These are phyloP conservation scores for Starmerella vaccinii DNA, from an alignment of 805 yeast genomes.

Conservation along the genomic window DNA sequence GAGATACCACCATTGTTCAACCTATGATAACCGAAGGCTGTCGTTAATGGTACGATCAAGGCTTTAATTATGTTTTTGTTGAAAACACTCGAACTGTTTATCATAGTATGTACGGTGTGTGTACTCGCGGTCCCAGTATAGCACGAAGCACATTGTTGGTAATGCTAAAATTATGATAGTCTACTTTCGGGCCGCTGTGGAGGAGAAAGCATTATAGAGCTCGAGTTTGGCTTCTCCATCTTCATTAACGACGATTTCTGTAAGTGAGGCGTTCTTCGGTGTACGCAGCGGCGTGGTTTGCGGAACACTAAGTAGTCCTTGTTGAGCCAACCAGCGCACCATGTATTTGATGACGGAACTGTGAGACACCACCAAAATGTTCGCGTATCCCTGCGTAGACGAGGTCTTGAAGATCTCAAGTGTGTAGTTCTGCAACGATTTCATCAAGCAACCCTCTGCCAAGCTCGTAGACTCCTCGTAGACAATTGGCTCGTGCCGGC, in stretches of 20 bases:
- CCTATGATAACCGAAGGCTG: too few relatives aligned
- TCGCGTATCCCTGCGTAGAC: background rate
- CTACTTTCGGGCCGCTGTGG: too few relatives aligned
- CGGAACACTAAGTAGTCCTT: background rate
- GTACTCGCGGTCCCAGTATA: too few relatives aligned
- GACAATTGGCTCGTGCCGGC: background rate
- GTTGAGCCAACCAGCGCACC: constrained; percentile 6
- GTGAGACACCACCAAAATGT: constrained; percentile 10
- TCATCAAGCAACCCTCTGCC: constrained; percentile 7
- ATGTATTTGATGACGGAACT: constrained; percentile 11
- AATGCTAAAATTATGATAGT: too few relatives aligned
- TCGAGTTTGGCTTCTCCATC: background rate
- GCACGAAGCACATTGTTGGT: too few relatives aligned
- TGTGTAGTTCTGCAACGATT: background rate
- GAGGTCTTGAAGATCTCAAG: background rate
- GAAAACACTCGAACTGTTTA: too few relatives aligned
- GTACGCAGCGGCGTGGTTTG: background rate
- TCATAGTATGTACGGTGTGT: too few relatives aligned
- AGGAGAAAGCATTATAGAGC: background rate
- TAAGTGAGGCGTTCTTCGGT: constrained; percentile 4
- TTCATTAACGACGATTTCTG: background rate
- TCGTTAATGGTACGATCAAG: too few relatives aligned
- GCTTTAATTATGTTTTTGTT: too few relatives aligned
- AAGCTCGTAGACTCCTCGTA: constrained; percentile 1
- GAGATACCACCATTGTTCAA: too few relatives aligned